Evolutionary conservation across 306 rosid species (phyloP), one percentile per base, ranked within the genome.

Genomic region (Prosopis cineraria): DNA sequence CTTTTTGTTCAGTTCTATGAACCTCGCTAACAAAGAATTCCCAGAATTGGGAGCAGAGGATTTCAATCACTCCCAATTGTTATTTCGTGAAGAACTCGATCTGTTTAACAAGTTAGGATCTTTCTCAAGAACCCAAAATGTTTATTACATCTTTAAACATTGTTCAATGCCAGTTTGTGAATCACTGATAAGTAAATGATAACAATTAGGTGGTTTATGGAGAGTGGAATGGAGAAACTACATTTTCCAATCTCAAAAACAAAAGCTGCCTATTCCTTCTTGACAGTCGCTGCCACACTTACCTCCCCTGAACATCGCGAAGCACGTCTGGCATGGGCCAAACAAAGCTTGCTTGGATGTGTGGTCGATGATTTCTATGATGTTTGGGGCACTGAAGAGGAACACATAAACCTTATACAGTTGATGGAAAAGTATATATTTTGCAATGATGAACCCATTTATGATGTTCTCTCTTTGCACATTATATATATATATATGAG

Each of bases 241-340:
- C 33, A 52, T 10, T 55, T 22, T 55, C 63, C 31, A 24, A 0
- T 24, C 1, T 56, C 33, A 11, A 25, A 56, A 25, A 56, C 63
- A 3, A 56, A 56, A 56, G 33, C 7, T 56, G 63, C 63, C 17
- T 56, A 56, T 56, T 24, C 2, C 63, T 56, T 3, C 63, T 24
- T 56, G 6, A 24, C 63, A 25, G 63, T 4, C 25, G 63, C 63
- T 4, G 34, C 63, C 10, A 56, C 63, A 10, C 63, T 56, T 2
- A 25, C 31, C 2, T 56, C 63, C 5, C 85, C 91, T 2, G 90
- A 87, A 80, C 63, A 81, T 74, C 19, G 81, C 4, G 84, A 87
- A 40, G 91, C 88, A 1, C 91, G 91, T 70, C 73, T 87, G 65
- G 74, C 93, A 19, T 87, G 87, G 91, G 85, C 93, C 30, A 87